Evolutionary conservation across 768 basidiomycete species (phyloP).

Genomic region (Mycena venus): DNA sequence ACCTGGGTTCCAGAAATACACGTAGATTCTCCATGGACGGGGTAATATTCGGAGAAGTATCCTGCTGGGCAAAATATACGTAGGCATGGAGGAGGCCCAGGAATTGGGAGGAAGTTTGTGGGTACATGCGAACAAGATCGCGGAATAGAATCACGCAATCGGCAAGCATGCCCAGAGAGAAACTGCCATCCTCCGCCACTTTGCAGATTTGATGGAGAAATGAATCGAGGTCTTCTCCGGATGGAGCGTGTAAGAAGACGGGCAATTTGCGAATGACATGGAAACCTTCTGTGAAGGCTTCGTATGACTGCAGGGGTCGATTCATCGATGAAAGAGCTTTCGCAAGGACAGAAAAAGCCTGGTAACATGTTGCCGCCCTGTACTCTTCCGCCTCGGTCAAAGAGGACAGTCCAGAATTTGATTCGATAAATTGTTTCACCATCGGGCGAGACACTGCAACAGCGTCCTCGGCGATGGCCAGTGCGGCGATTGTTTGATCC

Average conservation of each 20-base stretch:
- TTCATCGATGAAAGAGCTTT: background rate
- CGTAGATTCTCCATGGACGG: background rate
- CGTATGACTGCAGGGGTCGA: background rate
- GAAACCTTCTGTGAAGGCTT: background rate
- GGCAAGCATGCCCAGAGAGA: background rate
- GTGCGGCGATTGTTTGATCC: background rate
- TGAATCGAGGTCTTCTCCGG: background rate
- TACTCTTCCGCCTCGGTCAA: background rate
- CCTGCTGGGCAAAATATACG: background rate
- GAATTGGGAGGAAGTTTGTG: background rate
- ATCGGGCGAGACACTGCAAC: background rate
- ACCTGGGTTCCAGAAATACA: background rate
- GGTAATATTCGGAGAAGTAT: background rate
- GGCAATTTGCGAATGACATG: background rate
- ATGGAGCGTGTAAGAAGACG: background rate
- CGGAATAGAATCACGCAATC: background rate
- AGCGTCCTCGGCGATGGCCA: background rate
- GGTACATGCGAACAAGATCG: background rate
- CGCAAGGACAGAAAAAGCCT: background rate
- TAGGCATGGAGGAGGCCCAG: conserved; percentile 8
- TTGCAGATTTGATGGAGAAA: conserved; percentile 15
- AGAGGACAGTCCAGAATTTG: background rate
- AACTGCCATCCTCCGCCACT: background rate
- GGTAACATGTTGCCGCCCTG: background rate
- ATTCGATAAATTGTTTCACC: background rate